Evolutionary conservation across 1,284 basidiomycete species (phyloP).

Genomic region (Omphalotus olearius): DNA sequence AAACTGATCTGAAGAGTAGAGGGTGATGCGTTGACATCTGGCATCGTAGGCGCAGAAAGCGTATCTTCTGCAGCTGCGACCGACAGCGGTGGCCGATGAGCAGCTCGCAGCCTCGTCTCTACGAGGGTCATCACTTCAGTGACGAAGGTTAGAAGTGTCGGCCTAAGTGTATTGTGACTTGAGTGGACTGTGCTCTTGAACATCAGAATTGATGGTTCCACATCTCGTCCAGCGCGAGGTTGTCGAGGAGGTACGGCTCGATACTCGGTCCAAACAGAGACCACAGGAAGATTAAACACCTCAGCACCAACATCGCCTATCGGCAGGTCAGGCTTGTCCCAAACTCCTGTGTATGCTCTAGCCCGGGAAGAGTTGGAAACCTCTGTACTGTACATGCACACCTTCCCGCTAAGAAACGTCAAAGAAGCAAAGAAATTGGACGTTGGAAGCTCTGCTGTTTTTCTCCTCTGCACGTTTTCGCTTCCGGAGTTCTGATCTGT

Average conservation of each 20-base stretch:
- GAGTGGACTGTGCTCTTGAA: conserved; percentile 83
- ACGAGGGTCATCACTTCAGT: conserved; percentile 65
- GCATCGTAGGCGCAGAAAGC: conserved; percentile 12
- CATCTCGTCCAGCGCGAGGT: conserved; percentile 23
- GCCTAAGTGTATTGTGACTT: conserved; percentile 78
- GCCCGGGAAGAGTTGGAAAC: conserved; percentile 33
- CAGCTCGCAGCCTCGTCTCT: conserved; percentile 58
- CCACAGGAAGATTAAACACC: conserved; percentile 69
- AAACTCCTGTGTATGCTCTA: conserved; percentile 31
- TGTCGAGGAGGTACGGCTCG: conserved; percentile 49
- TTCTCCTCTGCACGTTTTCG: conserved; percentile 14
- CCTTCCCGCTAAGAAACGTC: conserved; percentile 77
- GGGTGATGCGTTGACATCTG: not conserved
- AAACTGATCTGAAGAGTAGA: conserved; percentile 61
- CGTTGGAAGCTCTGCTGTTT: conserved; percentile 22
- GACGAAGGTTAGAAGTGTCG: conserved; percentile 81
- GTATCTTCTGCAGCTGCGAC: conserved; percentile 10
- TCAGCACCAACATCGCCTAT: conserved; percentile 51
- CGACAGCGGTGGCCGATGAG: conserved; percentile 19
- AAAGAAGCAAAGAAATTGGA: conserved; percentile 72
- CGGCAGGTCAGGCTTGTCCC: conserved; percentile 45
- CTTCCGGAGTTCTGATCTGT: conserved; percentile 10
- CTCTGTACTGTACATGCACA: conserved; percentile 56
- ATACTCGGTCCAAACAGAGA: conserved; percentile 85
- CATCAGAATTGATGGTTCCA: conserved; percentile 55